These are phyloP conservation scores for Lepiota brunneoincarnata DNA, from an alignment of 768 basidiomycete species.

Conservation along the genomic window DNA sequence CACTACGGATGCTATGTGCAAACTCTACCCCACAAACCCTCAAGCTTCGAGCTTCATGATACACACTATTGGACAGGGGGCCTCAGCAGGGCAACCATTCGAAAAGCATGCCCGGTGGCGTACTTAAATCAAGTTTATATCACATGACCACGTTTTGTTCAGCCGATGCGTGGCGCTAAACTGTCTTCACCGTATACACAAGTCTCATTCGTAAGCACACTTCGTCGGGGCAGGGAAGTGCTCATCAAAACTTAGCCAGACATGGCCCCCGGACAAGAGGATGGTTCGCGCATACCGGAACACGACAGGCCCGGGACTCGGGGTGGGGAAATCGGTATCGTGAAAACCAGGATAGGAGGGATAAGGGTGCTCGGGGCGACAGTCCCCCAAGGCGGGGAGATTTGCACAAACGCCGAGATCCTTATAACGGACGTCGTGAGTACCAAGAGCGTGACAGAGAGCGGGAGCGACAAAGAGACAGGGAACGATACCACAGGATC, in stretches of 20 bases:
- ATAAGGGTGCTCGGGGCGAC: not conserved
- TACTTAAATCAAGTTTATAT: too few species aligned
- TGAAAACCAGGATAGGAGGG: slow-evolving; percentile 6
- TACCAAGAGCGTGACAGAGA: slow-evolving; percentile 39
- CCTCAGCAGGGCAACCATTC: too few species aligned
- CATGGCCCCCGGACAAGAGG: not conserved
- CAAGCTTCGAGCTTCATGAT: too few species aligned
- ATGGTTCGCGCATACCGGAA: not conserved
- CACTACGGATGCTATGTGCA: too few species aligned
- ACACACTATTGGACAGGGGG: too few species aligned
- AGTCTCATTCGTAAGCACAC: too few species aligned
- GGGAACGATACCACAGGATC: slow-evolving; percentile 39
- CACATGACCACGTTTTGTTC: too few species aligned
- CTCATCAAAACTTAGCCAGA: not conserved
- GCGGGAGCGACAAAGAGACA: slow-evolving; percentile 39
- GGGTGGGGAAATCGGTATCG: not conserved
- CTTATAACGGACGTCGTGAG: slow-evolving; percentile 13
- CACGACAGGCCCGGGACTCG: not conserved
- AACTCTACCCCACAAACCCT: too few species aligned
- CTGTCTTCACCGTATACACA: too few species aligned
- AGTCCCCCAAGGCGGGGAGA: not conserved
- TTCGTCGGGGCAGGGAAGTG: too few species aligned
- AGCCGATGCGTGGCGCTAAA: too few species aligned
- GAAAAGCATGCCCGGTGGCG: too few species aligned
- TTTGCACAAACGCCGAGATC: slow-evolving; percentile 1